These are phyloP conservation scores for Funneliformis caledonium DNA, from an alignment of 371 early-diverging fungal species.

Conservation along the genomic window DNA sequence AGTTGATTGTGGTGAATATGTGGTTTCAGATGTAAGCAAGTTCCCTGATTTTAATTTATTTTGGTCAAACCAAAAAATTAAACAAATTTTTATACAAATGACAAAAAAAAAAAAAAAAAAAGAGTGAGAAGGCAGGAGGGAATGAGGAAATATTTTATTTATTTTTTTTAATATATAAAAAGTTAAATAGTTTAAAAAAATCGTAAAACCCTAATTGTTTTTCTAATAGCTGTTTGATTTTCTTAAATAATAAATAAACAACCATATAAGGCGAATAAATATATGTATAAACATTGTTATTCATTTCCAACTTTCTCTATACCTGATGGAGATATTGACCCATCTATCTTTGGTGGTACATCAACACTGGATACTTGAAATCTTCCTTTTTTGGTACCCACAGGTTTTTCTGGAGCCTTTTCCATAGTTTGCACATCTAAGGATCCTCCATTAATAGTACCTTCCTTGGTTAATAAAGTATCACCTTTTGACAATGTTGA, in stretches of 20 bases:
- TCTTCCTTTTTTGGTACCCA: conserved; percentile 38
- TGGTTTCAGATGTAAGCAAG: background rate
- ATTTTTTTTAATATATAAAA: background rate
- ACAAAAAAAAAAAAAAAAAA: conserved; percentile 2
- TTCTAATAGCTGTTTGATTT: background rate
- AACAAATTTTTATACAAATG: background rate
- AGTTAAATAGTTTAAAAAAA: background rate
- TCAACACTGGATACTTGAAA: conserved; percentile 34
- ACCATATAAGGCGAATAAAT: background rate
- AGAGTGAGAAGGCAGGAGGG: background rate
- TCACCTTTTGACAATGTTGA: conserved; percentile 18
- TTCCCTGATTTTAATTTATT: conserved; percentile 10
- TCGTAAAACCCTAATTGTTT: conserved; percentile 2
- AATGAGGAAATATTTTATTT: background rate
- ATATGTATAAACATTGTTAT: background rate
- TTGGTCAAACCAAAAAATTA: background rate
- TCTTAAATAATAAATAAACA: background rate
- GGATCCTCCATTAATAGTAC: background rate
- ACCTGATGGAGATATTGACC: conserved; percentile 20
- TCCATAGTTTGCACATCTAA: background rate
- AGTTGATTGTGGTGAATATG: conserved; percentile 35
- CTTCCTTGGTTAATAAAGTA: background rate
- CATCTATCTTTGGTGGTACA: conserved; percentile 17
- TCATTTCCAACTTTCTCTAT: conserved; percentile 7
- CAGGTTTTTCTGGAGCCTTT: conserved; percentile 18